These are phyloP conservation scores for Calocybe gangraenosa DNA, from an alignment of 768 basidiomycete species.

Conservation along the genomic window DNA sequence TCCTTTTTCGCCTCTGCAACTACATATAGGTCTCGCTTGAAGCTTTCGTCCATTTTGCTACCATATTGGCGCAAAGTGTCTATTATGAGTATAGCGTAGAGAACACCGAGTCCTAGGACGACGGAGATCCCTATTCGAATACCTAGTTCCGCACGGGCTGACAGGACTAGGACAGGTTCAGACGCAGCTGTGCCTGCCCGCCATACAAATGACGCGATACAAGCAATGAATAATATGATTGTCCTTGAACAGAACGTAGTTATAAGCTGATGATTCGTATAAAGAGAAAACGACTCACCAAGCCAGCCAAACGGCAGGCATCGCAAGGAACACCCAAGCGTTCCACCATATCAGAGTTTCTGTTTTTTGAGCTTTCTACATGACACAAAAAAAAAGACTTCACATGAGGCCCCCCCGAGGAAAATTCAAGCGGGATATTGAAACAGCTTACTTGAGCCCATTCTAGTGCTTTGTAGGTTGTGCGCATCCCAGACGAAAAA, in stretches of 20 bases:
- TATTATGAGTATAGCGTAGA: slow-evolving; percentile 49
- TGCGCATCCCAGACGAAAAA: slow-evolving; percentile 68
- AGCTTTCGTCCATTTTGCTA: slow-evolving; percentile 28
- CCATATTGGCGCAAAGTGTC: slow-evolving; percentile 53
- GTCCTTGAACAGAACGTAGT: slow-evolving; percentile 28
- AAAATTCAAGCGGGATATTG: slow-evolving; percentile 43
- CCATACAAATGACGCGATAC: slow-evolving; percentile 58
- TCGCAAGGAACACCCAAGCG: slow-evolving; percentile 58
- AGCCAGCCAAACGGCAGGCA: slow-evolving; percentile 57
- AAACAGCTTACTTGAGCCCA: slow-evolving; percentile 64
- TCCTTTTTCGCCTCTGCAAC: background rate
- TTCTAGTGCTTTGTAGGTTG: slow-evolving; percentile 63
- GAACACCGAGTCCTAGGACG: slow-evolving; percentile 44
- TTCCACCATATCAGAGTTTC: slow-evolving; percentile 42
- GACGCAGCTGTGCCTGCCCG: slow-evolving; percentile 45
- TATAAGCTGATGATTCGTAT: background rate
- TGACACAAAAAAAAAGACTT: background rate
- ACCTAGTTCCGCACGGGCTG: slow-evolving; percentile 38
- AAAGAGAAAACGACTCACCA: slow-evolving; percentile 32
- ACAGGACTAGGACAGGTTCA: slow-evolving; percentile 29
- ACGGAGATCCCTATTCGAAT: slow-evolving; percentile 53
- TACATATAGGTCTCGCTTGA: slow-evolving; percentile 3
- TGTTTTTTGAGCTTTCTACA: slow-evolving; percentile 45
- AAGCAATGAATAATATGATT: slow-evolving; percentile 44
- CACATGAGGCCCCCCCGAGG: too few relatives aligned